These are phyloP conservation scores for Neobulgaria alba DNA, from an alignment of 2,329 filamentous ascomycete genomes.

Conservation along the genomic window DNA sequence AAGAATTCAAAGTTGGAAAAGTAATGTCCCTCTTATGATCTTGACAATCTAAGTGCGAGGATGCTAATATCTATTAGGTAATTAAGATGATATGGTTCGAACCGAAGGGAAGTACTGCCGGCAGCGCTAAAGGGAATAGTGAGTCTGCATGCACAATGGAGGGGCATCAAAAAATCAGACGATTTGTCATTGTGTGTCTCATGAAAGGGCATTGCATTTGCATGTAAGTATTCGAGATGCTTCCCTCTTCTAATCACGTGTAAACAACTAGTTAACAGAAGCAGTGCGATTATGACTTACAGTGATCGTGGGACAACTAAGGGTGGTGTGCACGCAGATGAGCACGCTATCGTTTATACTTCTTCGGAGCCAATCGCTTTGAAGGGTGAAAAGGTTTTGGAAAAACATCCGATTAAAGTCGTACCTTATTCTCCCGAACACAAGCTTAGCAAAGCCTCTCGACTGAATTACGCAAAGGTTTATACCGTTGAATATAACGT, in stretches of 20 bases:
- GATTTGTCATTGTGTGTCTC: conserved; percentile 12
- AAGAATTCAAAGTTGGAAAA: conserved; percentile 7
- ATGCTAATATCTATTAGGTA: conserved; percentile 1
- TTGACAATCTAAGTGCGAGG: too few species aligned
- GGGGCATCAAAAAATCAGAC: conserved; percentile 8
- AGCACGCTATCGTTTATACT: conserved; percentile 3
- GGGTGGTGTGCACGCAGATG: conserved; percentile 4
- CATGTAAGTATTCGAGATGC: conserved; percentile 12
- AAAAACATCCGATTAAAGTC: conserved; percentile 9
- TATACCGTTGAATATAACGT: conserved; percentile 26
- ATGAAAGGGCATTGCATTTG: conserved; percentile 11
- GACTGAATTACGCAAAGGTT: conserved; percentile 24
- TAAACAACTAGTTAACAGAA: not conserved
- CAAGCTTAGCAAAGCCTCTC: conserved; percentile 8
- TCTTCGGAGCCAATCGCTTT: not conserved
- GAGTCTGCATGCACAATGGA: not conserved
- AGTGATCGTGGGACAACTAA: conserved; percentile 8
- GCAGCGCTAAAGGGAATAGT: not conserved
- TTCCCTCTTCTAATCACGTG: not conserved
- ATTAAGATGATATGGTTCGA: conserved; percentile 13
- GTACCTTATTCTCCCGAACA: not conserved
- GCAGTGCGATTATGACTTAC: conserved; percentile 9
- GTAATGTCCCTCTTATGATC: too few species aligned
- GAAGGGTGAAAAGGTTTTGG: conserved; percentile 1
- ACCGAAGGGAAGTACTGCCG: not conserved